Conservation (phyloP, 352 stramenopile species). For the Globisporangium viniferum region DNA sequence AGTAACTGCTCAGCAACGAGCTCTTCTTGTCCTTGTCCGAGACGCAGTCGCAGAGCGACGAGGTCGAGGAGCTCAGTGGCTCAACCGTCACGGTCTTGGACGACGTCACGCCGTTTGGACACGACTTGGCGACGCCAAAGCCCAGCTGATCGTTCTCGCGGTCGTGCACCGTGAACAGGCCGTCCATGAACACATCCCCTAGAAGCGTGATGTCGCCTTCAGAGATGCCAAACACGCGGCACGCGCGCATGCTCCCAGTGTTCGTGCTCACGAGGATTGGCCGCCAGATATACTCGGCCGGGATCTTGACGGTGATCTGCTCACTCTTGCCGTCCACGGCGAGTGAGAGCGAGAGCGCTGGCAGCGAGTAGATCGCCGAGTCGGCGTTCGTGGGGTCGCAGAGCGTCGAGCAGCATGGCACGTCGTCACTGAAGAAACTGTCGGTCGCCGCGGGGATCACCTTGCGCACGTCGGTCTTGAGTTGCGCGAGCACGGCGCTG, state of each 20-base stretch:
- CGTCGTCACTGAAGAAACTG: conserved; percentile 69
- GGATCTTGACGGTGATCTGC: conserved; percentile 73
- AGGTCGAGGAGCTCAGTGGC: conserved; percentile 20
- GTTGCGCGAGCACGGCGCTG: conserved; percentile 43
- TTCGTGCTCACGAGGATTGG: conserved; percentile 56
- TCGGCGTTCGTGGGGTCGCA: conserved; percentile 66
- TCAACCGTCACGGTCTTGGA: conserved; percentile 66
- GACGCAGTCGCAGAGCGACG: conserved; percentile 68
- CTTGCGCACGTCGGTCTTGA: conserved; percentile 52
- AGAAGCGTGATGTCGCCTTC: conserved; percentile 73
- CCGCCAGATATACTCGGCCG: conserved; percentile 81
- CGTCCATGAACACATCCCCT: conserved; percentile 85
- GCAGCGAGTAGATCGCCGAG: conserved; percentile 61
- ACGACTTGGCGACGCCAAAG: conserved; percentile 63
- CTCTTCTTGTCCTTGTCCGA: conserved; percentile 50
- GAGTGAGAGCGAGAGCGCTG: conserved; percentile 58
- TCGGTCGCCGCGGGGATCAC: conserved; percentile 37
- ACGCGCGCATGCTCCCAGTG: conserved; percentile 32
- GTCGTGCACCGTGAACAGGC: conserved; percentile 79
- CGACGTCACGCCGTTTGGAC: conserved; percentile 66
- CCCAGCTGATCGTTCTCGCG: conserved; percentile 52
- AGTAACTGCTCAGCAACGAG: conserved; percentile 58
- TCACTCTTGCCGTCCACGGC: conserved; percentile 45
- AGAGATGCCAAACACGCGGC: conserved; percentile 79
- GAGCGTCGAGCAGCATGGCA: conserved; percentile 59